phyloP scores from a whole-genome alignment of 768 basidiomycete genomes.

The Infundibulicybe gibba region DNA sequence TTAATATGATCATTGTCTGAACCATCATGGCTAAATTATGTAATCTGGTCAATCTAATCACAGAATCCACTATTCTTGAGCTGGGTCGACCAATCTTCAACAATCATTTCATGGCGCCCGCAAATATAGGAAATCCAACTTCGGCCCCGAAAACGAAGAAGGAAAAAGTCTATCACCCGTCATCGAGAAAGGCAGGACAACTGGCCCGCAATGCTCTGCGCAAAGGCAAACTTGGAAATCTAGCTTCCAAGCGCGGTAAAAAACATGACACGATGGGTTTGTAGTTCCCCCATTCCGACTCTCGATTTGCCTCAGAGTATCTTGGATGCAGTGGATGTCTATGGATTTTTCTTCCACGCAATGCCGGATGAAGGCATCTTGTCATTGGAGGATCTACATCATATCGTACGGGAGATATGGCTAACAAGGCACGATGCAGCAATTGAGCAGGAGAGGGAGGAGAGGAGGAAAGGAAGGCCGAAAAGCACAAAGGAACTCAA shows the following conservation, averaged over 20 bases:
- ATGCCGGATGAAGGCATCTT: constrained; percentile 59
- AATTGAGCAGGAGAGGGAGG: constrained; percentile 54
- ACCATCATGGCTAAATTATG: background rate
- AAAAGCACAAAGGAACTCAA: constrained; percentile 65
- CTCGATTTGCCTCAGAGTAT: constrained; percentile 5
- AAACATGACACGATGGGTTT: constrained; percentile 54
- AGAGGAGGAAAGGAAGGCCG: constrained; percentile 70
- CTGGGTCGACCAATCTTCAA: too few species aligned
- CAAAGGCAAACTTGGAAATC: constrained; percentile 61
- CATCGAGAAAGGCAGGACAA: constrained; percentile 81
- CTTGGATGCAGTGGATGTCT: constrained; percentile 52
- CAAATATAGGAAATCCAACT: constrained; percentile 30
- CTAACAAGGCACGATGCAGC: constrained; percentile 67
- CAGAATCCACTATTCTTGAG: too few species aligned
- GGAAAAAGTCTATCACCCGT: constrained; percentile 80
- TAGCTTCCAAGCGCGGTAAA: constrained; percentile 50
- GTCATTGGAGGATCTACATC: constrained; percentile 63
- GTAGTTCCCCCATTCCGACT: constrained; percentile 11
- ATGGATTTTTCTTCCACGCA: constrained; percentile 73
- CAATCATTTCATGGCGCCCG: constrained; percentile 29
- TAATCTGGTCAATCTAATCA: background rate
- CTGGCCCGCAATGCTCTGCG: constrained; percentile 63
- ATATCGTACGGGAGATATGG: constrained; percentile 65
- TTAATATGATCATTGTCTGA: too few species aligned
- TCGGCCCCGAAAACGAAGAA: constrained; percentile 38